Evolutionary conservation across 345 rosid species (phyloP).

Genomic region (Luvunga scandens): DNA sequence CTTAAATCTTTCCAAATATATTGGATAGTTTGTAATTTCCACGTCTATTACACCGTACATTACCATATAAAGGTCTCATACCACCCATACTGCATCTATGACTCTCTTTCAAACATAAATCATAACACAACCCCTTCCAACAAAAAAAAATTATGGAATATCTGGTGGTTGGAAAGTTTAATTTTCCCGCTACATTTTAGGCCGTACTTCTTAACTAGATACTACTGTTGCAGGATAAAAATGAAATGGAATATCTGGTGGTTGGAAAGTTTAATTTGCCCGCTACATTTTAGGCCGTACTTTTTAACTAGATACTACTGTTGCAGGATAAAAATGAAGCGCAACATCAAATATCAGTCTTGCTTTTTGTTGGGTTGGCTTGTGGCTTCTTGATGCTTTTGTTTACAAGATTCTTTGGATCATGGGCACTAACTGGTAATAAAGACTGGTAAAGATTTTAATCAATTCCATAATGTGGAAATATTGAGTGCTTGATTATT

Average conservation of each 20-base stretch:
- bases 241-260: constrained; percentile 24
- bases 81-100: background rate
- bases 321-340: constrained; percentile 73
- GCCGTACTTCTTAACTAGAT: constrained; percentile 4
- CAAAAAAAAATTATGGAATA: background rate
- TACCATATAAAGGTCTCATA: background rate
- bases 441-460: constrained; percentile 11
- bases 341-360: constrained; percentile 74
- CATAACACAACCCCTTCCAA: no score
- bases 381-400: constrained; percentile 81
- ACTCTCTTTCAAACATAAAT: background rate
- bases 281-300: constrained; percentile 1
- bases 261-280: background rate
- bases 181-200: constrained; percentile 2
- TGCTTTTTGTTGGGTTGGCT: constrained; percentile 68
- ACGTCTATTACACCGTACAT: background rate
- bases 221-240: constrained; percentile 50
- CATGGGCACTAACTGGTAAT: constrained; percentile 77
- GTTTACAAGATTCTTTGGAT: constrained; percentile 64
- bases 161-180: background rate
- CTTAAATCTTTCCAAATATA: background rate
- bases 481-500: constrained; percentile 4
- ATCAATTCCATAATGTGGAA: constrained; percentile 13
- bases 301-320: background rate
- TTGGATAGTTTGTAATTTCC: background rate